Conservation (phyloP, 768 basidiomycete species). For the Pleurotus cornucopiae region DNA sequence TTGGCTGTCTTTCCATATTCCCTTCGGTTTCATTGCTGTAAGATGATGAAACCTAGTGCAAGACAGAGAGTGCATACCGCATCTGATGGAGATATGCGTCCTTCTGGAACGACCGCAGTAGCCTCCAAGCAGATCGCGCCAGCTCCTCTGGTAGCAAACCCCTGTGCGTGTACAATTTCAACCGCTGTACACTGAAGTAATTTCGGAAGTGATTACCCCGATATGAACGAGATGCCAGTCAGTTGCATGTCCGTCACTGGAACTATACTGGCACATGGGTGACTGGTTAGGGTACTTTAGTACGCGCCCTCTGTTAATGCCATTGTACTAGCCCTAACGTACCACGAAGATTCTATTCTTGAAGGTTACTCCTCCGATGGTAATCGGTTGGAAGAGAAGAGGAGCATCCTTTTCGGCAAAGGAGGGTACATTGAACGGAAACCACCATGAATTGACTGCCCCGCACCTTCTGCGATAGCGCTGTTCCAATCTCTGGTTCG, state of each 20-base stretch:
- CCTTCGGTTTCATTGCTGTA: slow-evolving; percentile 25
- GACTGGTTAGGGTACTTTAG: slow-evolving; percentile 32
- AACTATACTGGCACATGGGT: slow-evolving; percentile 83
- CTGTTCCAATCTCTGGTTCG: slow-evolving; percentile 49
- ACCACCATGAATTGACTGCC: no score
- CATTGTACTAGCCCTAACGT: slow-evolving; percentile 13
- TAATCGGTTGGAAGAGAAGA: slow-evolving; percentile 61
- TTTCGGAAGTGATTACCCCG: slow-evolving; percentile 32
- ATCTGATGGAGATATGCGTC: slow-evolving; percentile 75
- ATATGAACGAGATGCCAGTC: slow-evolving; percentile 84
- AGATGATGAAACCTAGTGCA: not conserved
- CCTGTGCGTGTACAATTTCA: slow-evolving; percentile 24
- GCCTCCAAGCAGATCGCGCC: slow-evolving; percentile 74
- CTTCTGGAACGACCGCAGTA: slow-evolving; percentile 68
- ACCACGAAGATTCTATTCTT: slow-evolving; percentile 76
- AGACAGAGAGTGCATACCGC: slow-evolving; percentile 33
- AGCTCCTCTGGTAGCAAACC: slow-evolving; percentile 66
- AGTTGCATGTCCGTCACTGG: slow-evolving; percentile 69
- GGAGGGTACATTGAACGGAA: no score
- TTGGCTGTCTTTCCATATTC: slow-evolving; percentile 75
- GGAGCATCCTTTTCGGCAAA: slow-evolving; percentile 45
- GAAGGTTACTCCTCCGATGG: slow-evolving; percentile 56
- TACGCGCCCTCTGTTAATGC: not conserved
- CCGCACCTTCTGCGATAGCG: slow-evolving; percentile 11
- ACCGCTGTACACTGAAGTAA: not conserved